Evolutionary conservation across 306 rosid species (phyloP).

Genomic region (Medicago truncatula): DNA sequence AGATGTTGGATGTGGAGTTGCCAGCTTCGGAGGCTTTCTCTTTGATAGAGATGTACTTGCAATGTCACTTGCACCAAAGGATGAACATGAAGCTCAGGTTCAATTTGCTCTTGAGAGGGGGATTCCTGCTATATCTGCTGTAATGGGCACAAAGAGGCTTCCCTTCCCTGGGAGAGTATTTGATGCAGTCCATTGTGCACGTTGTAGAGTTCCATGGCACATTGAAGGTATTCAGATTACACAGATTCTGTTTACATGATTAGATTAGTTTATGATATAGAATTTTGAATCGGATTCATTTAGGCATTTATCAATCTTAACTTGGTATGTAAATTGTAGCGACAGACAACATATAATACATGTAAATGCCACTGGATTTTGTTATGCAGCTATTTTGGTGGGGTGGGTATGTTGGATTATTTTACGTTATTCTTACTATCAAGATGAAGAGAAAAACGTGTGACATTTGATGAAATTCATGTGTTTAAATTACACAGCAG

Average conservation of each 20-base stretch:
- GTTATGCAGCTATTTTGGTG: constrained; percentile 33
- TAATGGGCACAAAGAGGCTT: constrained; percentile 97
- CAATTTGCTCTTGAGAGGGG: constrained; percentile 99
- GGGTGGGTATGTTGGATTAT: constrained; percentile 25
- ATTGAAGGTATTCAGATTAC: constrained; percentile 70
- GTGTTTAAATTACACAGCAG: background rate
- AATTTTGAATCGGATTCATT: constrained; percentile 19
- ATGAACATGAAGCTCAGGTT: constrained; percentile 99
- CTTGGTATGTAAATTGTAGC: constrained; percentile 25
- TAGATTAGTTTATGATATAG: constrained; percentile 15
- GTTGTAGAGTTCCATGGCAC: constrained; percentile 99
- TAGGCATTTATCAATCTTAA: constrained; percentile 28
- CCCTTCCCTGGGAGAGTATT: constrained; percentile 93
- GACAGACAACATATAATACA: background rate
- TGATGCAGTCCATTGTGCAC: constrained; percentile 92
- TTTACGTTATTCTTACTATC: background rate
- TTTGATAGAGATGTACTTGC: constrained; percentile 91
- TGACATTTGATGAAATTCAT: constrained; percentile 1
- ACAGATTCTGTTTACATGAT: constrained; percentile 19
- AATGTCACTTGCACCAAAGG: constrained; percentile 98
- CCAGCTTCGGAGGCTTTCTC: constrained; percentile 97
- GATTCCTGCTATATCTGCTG: constrained; percentile 97
- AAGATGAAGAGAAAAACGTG: background rate
- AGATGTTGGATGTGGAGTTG: constrained; percentile 99
- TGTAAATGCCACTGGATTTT: constrained; percentile 21